Conservation (phyloP, 1,139 yeast species). For the Oligophagozyma castellii region DNA sequence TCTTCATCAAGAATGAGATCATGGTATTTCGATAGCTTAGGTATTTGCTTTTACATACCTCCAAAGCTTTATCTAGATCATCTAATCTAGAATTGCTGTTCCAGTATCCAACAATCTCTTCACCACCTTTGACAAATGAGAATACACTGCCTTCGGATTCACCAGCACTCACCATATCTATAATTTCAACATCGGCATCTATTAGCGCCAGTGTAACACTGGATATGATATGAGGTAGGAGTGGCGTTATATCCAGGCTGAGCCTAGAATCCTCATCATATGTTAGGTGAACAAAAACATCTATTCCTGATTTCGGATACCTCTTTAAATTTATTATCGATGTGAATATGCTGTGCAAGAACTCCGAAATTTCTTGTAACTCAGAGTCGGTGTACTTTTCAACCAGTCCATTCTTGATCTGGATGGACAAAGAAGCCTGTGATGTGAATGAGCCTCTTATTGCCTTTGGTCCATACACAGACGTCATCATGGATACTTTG, state of each 20-base stretch:
- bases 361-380: conserved; percentile 24
- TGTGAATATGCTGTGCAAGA: conserved; percentile 24
- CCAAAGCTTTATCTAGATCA: conserved; percentile 10
- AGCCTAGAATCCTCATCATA: conserved; percentile 18
- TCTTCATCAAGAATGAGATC: conserved; percentile 8
- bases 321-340: conserved; percentile 44
- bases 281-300: conserved; percentile 46
- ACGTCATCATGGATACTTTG: conserved; percentile 36
- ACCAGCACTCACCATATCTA: conserved; percentile 69
- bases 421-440: conserved; percentile 55
- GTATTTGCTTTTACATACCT: conserved; percentile 14
- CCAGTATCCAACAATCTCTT: conserved; percentile 27
- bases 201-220: conserved; percentile 62
- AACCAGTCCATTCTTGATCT: conserved; percentile 34
- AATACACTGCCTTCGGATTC: conserved; percentile 28
- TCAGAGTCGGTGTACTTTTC: conserved; percentile 22
- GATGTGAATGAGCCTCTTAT: conserved; percentile 58
- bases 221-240: conserved; percentile 27
- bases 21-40: conserved; percentile 12
- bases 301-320: conserved; percentile 85
- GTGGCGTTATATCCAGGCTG: conserved; percentile 6
- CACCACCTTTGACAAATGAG: conserved; percentile 24
- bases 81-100: conserved; percentile 13
- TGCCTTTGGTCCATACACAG: conserved; percentile 86
- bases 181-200: conserved; percentile 70